Conservation (phyloP, 2,329 filamentous ascomycete genomes). For the Alternaria brassicae region DNA sequence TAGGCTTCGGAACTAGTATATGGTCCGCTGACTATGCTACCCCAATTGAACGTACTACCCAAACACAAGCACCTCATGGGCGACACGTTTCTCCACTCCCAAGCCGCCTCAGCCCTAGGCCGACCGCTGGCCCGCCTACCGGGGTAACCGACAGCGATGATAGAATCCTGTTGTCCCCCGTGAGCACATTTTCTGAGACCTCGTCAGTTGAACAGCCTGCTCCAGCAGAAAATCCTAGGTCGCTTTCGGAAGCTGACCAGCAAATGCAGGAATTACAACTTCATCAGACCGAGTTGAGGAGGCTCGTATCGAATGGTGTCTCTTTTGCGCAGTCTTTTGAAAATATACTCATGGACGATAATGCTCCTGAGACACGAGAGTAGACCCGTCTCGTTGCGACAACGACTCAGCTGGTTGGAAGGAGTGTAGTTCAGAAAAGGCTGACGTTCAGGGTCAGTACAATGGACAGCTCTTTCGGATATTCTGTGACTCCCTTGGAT, state of each 20-base stretch:
- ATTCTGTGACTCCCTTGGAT: not conserved
- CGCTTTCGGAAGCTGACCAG: not conserved
- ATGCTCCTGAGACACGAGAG: not conserved
- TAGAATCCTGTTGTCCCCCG: not conserved
- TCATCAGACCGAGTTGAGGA: not conserved
- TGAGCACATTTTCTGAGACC: not conserved
- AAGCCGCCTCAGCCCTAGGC: too few relatives aligned
- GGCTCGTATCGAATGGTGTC: not conserved
- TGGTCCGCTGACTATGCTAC: not conserved
- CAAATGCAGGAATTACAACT: not conserved
- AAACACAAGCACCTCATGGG: not conserved
- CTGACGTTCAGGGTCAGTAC: not conserved
- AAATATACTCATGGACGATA: not conserved
- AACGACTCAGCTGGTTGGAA: not conserved
- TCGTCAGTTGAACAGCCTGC: not conserved
- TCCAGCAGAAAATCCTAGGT: not conserved
- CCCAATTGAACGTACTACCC: not conserved
- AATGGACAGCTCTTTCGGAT: not conserved
- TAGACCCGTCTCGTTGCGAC: not conserved
- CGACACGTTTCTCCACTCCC: not conserved
- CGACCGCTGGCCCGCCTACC: not conserved
- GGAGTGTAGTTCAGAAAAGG: not conserved
- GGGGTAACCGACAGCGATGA: not conserved
- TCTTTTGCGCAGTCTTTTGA: not conserved
- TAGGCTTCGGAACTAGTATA: not conserved